Base-by-base conservation (phyloP, 2,329 filamentous ascomycete species). In the Talaromyces islandicus region DNA sequence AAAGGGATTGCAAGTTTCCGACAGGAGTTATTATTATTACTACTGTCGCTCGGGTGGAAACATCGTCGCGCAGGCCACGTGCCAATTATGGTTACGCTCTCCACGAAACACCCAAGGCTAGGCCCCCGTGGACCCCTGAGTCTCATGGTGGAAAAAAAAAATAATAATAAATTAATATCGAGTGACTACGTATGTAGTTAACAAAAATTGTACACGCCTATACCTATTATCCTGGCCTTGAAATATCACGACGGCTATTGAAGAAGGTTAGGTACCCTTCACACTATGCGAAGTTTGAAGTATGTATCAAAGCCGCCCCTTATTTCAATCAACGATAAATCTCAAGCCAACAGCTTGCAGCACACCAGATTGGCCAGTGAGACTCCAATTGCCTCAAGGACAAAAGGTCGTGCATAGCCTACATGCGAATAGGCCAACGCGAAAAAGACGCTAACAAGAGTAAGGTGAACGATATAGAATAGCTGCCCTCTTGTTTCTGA, bases 401-500 rank as follows among this genome's bases (percentile, higher is more conserved):
- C 74, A 69, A 82, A 87, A 14, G 73, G 68, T 54, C 80, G 77
- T 38, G 85, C 80, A 63, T 85, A 81, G 2, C 72, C 68, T 29
- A 86, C 83, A 71, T 87, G 84, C 27, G 78, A 78, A 67, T 78
- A 86, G 17, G 83, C 73, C 1, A 80, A 70, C 29, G 78, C 68
- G 46, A 84, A 74, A 54, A 86, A 67, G 1, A 77, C 58, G 19
- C 73, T 74, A 2, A 83, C 82, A 32, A 85, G 74, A 19, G 73
- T 66, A 27, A 87, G 76, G 71, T 88, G 85, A 1, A 75, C 76
- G 32, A 77, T 70, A 71, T 85, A 87, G 69, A 87, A 87, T 5
- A 80, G 61, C 38, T 64, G 66, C 50, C 81, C 71, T 56, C 81
- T 65, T 21, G 65, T 63, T 54, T 67, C 69, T 24, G 71, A 55